Base-by-base conservation (phyloP, 2,329 filamentous ascomycete genomes). In the Hawksworthiomyces lignivorus region DNA sequence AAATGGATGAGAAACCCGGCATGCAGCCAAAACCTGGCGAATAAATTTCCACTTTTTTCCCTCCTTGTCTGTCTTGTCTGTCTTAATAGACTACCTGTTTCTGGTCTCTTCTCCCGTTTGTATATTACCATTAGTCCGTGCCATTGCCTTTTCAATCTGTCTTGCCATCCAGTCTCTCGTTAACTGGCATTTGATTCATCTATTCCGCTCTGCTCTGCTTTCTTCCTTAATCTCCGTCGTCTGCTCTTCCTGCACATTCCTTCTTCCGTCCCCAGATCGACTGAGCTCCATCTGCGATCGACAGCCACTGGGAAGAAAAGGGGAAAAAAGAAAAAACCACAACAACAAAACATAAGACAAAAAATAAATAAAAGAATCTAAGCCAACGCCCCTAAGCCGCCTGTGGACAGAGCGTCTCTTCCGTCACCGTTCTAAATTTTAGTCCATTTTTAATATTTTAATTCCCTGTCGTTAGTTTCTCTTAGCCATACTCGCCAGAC, bases 261-360 rank as follows among this genome's bases (percentile, higher is more conserved):
- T 21, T 20, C 34, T 33, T 40, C 30, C 38, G 29, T 27, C 31
- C 38, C 30, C 38, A n/a, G 30, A 41, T 41, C 17, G 31, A 41
- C 38, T 7, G 11, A 39, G n/a, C 33, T 17, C 29, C 38, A n/a
- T 41, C 38, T 31, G 35, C 30, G 38, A 41, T 41, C 38, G 38
- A 27, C 38, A 17, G 10, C n/a, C 22, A 4, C n/a, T n/a, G n/a
- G n/a, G n/a, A n/a, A n/a, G n/a, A n/a, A n/a, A n/a, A n/a, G n/a
- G n/a, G n/a, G n/a, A n/a, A n/a, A n/a, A n/a, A n/a, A n/a, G n/a
- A n/a, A n/a, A n/a, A n/a, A n/a, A n/a, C n/a, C n/a, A n/a, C n/a
- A 20, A 11, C 18, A 40, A 6, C 37, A 20, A 14, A 40, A 28
- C 8, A n/a, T 17, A 40, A 10, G 19, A 18, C 17, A 31, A 21